phyloP scores from a whole-genome alignment of 331 rosid species.

The Ulmus americana region DNA sequence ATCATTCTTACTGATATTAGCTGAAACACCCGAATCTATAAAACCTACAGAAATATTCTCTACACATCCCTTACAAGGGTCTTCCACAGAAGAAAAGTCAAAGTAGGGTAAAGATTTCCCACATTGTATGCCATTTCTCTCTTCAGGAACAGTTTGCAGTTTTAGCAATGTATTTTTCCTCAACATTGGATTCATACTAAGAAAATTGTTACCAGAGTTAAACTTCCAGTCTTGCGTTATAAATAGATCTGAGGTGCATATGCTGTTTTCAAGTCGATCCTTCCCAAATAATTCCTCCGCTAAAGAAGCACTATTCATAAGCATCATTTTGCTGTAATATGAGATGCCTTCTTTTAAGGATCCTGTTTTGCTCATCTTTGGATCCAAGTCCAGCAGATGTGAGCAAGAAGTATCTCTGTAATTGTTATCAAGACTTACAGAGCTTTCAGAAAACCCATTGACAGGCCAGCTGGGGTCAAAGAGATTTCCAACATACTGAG shows the following conservation, averaged over 20 bases:
- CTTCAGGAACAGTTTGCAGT: conserved; percentile 35
- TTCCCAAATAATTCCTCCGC: conserved; percentile 30
- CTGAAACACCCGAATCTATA: conserved; percentile 28
- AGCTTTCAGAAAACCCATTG: conserved; percentile 23
- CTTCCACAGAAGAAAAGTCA: conserved; percentile 65
- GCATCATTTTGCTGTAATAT: conserved; percentile 29
- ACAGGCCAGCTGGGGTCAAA: conserved; percentile 22
- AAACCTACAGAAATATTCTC: conserved; percentile 33
- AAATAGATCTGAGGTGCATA: conserved; percentile 30
- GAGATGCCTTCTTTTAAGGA: conserved; percentile 30
- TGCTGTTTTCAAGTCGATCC: conserved; percentile 28
- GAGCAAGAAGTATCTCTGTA: conserved; percentile 6
- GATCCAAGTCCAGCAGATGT: conserved; percentile 21
- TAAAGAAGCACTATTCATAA: conserved; percentile 21
- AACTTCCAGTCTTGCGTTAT: conserved; percentile 32
- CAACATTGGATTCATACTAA: conserved; percentile 72
- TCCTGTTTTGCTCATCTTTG: conserved; percentile 27
- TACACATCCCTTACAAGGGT: conserved; percentile 58
- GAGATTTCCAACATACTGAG: conserved; percentile 26
- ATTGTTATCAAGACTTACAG: conserved; percentile 24
- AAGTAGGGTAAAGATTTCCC: conserved; percentile 47
- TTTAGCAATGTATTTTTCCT: conserved; percentile 43
- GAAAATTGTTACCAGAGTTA: conserved; percentile 36
- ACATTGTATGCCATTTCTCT: conserved; percentile 25
- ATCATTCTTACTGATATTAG: conserved; percentile 27